These are phyloP conservation scores for Rhododendron vialii DNA, from an alignment of 148 eudicot genomes.

Conservation along the genomic window DNA sequence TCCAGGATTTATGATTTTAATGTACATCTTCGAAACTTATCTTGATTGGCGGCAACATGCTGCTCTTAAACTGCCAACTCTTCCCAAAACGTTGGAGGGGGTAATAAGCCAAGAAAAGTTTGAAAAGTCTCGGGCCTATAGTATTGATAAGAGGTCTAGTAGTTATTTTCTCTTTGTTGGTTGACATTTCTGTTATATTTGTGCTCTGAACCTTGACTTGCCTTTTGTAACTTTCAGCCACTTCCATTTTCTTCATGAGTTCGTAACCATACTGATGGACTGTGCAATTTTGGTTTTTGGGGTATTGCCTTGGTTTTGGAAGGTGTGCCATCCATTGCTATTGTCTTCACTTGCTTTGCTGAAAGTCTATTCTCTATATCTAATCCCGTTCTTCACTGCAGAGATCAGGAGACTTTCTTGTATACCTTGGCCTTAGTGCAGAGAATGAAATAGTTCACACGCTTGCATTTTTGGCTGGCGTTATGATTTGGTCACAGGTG, in stretches of 20 bases:
- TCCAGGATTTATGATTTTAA: conserved; percentile 85
- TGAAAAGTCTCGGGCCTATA: conserved; percentile 90
- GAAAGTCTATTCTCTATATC: not conserved
- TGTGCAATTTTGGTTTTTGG: conserved; percentile 73
- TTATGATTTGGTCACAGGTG: conserved; percentile 99
- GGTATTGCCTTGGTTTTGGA: conserved; percentile 93
- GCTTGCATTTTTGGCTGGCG: conserved; percentile 90
- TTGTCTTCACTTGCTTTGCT: conserved; percentile 3
- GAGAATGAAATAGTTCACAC: conserved; percentile 92
- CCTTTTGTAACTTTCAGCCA: conserved; percentile 41
- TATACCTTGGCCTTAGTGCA: conserved; percentile 51
- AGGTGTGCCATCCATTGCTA: conserved; percentile 36
- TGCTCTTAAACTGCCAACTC: conserved; percentile 76
- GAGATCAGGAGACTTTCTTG: conserved; percentile 67
- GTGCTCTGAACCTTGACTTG: conserved; percentile 8
- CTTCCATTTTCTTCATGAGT: conserved; percentile 91
- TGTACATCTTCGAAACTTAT: conserved; percentile 88
- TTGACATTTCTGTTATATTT: not conserved
- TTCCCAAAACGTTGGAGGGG: conserved; percentile 76
- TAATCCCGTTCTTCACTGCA: conserved; percentile 24
- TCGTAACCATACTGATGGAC: conserved; percentile 82
- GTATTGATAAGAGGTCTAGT: conserved; percentile 86
- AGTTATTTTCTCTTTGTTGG: not conserved
- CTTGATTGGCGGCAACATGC: conserved; percentile 80
- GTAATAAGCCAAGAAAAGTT: conserved; percentile 94